Evolutionary conservation across 495 filamentous ascomycete species (phyloP), one percentile per base, ranked within the genome.

Genomic region (Aspergillus ostianus): DNA sequence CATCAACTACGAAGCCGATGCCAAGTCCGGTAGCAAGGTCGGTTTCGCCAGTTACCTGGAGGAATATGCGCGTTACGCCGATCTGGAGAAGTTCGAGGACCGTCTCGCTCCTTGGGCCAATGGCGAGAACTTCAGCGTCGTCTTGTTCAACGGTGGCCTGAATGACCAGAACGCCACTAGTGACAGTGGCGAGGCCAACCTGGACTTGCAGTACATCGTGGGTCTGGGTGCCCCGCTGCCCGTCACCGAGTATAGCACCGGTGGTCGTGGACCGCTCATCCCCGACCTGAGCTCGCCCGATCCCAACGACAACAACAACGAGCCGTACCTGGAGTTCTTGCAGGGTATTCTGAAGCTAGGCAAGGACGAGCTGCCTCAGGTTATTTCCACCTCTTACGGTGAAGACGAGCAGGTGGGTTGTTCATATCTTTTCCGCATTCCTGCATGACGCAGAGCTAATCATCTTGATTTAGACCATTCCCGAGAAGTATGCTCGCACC

Each of bases 381-480:
- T 89, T 13, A 83, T 96, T 59, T 87, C 88, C 41, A 91, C 85
- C 47, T 91, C 87, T 0, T 96, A 94, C 68, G 90, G 89, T 46
- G 90, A 93, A 63, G 84, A 92, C 50, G 91, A 96, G 68, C 81
- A 78, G 73, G 65, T 76, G 67, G 30, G 52, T 44, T 55, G 36
- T 15, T 12, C 10, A 52, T 44, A 2, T n/a, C 6, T 2, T 20
- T 48, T 10, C 18, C 18, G 27, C 30, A 55, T 55, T 27, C 6
- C 21, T 52, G 17, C 26, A 15, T 18, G n/a, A 17, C 18, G 23
- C 23, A 26, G 23, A 26, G 30, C 57, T 65, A 64, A 60, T 47
- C 47, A 6, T 29, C n/a, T 27, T n/a, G 0, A 26, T 15, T 10
- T 19, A 93, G 74, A 88, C 84, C 5, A 82, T 94, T 0, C 89